Evolutionary conservation across 768 basidiomycete genomes (phyloP), one percentile per base, ranked within the genome.

Genomic region (Auriscalpium orientale): DNA sequence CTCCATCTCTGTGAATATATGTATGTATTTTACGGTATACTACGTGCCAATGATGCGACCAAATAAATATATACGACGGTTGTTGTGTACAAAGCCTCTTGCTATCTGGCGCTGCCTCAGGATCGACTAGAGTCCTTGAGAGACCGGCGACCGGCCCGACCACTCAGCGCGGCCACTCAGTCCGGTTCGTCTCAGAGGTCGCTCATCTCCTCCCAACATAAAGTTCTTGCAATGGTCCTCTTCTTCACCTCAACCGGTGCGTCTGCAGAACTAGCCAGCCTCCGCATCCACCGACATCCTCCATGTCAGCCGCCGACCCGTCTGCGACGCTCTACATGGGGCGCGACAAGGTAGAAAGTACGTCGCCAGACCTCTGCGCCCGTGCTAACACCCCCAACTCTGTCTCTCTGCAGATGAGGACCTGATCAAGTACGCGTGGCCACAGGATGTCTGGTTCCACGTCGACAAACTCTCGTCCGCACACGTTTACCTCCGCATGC

Each of bases 401-500:
- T 28, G 3, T 7, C 8, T 34, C 28, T 13, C 54, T 37, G 11
- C 35, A 98, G 95, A 99, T 73, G 95, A 98, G 69, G 94, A 97
- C 49, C 73, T 98, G 50, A 92, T 98, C 64, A 89, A 84, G 71
- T 97, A 92, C 64, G 94, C 89, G 8, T 88, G 87, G 86, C 87
- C 89, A 8, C 83, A 87, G 69, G 90, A 92, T 58, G 72, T 91
- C 53, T 91, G 90, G 91, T 97, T 98, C 62, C 97, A 98, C 70
- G 97, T 99, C 58, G 97, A 98, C 76, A 95, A 95, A 69, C 83
- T 98, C 33, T 95, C 92, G 0, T 97, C 94, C 3, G 94, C 95
- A 1, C 93, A 98, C 69, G 95, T 98, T 43, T 98, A 98, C 68
- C 75, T 98, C n/a, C 87, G 95, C 36, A 83, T 98, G 77, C 80